Evolutionary conservation across 148 eudicot species (phyloP).

Genomic region (Rhododendron vialii): DNA sequence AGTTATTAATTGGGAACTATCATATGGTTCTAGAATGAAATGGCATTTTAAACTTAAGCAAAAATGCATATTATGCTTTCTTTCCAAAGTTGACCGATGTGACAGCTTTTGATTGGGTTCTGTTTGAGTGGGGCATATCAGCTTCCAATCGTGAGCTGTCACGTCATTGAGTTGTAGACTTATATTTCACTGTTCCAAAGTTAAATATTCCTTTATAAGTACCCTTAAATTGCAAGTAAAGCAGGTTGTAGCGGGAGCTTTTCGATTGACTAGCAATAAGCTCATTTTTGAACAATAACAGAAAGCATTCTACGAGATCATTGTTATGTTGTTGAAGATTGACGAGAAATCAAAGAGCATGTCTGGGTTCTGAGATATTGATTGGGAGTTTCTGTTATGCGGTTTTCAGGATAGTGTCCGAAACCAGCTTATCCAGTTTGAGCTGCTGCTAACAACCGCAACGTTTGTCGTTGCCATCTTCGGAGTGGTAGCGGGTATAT

Average conservation of each 20-base stretch:
- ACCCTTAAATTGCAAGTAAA: neutral
- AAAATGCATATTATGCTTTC: neutral
- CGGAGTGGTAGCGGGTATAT: conserved; percentile 90
- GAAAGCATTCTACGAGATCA: neutral
- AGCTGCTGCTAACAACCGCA: conserved; percentile 86
- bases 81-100: neutral
- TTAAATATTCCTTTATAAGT: neutral
- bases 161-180: neutral
- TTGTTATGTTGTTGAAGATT: neutral
- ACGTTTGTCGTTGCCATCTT: conserved; percentile 93
- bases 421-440: conserved; percentile 96
- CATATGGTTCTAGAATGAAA: neutral
- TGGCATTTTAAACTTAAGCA: neutral
- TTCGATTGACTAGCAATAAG: neutral
- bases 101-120: neutral
- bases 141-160: neutral
- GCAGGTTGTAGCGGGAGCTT: neutral
- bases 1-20: neutral
- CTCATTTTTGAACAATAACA: neutral
- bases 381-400: neutral
- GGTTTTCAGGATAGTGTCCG: conserved; percentile 83
- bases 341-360: neutral
- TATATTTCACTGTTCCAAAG: neutral
- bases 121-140: neutral
- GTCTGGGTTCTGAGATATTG: neutral